Conservation (phyloP, 352 stramenopile genomes). For the Halophytophthora polymorphica region DNA sequence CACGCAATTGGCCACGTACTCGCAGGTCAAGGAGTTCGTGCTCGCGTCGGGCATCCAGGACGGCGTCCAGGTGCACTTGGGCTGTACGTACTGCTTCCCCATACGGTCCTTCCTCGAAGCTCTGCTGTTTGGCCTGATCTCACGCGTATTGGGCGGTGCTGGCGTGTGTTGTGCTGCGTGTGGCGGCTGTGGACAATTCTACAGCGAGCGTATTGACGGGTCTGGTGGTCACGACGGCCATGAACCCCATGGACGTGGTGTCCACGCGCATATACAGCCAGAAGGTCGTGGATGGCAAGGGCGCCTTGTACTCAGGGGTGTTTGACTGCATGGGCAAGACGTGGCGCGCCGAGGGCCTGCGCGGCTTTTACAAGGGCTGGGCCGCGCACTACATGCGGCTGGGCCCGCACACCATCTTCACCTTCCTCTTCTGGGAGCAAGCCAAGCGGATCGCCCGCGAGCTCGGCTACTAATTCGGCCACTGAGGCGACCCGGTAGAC, state of each 20-base stretch:
- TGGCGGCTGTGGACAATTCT: not conserved
- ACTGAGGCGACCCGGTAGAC: conserved; percentile 16
- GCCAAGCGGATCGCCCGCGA: conserved; percentile 67
- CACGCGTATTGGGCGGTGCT: too few relatives aligned
- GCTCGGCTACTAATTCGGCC: conserved; percentile 48
- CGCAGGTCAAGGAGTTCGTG: conserved; percentile 79
- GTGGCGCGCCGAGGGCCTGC: conserved; percentile 69
- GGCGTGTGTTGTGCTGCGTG: not conserved
- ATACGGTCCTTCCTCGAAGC: not conserved
- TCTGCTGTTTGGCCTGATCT: not conserved
- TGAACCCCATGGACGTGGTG: conserved; percentile 89
- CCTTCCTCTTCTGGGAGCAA: conserved; percentile 86
- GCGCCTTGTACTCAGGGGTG: conserved; percentile 70
- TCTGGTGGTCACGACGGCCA: conserved; percentile 76
- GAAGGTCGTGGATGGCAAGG: conserved; percentile 84
- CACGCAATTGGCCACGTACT: conserved; percentile 83
- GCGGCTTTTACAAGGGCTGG: conserved; percentile 87
- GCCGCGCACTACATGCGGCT: conserved; percentile 85
- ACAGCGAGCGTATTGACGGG: conserved; percentile 79
- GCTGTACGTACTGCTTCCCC: conserved; percentile 39
- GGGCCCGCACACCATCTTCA: conserved; percentile 83
- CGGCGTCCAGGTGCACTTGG: conserved; percentile 71
- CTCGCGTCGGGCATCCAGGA: conserved; percentile 73
- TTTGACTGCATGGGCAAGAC: conserved; percentile 82
- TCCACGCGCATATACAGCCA: conserved; percentile 87